Conservation (phyloP, 768 basidiomycete species). For the Mrakia frigida region DNA sequence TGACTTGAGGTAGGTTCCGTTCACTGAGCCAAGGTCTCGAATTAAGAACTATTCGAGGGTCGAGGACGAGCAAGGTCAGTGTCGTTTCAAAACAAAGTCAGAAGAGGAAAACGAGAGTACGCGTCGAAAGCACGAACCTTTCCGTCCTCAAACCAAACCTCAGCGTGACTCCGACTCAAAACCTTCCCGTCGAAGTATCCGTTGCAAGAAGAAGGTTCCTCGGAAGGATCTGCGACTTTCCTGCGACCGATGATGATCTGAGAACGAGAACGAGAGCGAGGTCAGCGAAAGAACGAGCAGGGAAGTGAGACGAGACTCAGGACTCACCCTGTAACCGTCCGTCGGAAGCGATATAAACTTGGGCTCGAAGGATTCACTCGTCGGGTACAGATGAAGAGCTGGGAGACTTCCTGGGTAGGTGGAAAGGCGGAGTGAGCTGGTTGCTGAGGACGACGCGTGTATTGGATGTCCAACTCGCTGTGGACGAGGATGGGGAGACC, state of each 20-base stretch:
- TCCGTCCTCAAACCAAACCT: constrained; percentile 84
- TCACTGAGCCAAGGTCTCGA: constrained; percentile 95
- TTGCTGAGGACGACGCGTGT: neutral
- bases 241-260: constrained; percentile 68
- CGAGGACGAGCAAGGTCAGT: no score
- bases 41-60: constrained; percentile 91
- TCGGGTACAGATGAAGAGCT: constrained; percentile 64
- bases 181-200: constrained; percentile 99
- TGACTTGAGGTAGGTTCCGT: constrained; percentile 96
- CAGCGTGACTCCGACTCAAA: constrained; percentile 87
- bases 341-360: constrained; percentile 65
- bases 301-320: neutral
- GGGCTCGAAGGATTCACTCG: constrained; percentile 89
- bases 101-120: no score
- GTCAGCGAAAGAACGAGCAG: neutral
- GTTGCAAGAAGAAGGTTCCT: constrained; percentile 79
- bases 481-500: neutral
- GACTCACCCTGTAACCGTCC: constrained; percentile 21
- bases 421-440: neutral
- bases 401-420: constrained; percentile 39
- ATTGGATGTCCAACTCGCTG: no score
- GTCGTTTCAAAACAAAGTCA: neutral
- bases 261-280: constrained; percentile 49
- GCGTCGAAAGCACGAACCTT: constrained; percentile 55
- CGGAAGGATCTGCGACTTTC: constrained; percentile 82